Percentiles rank a stretch among this genome's conserved stretches.
Conservation (phyloP, 768 basidiomycete species). For the Daedaleopsis nitida region DNA sequence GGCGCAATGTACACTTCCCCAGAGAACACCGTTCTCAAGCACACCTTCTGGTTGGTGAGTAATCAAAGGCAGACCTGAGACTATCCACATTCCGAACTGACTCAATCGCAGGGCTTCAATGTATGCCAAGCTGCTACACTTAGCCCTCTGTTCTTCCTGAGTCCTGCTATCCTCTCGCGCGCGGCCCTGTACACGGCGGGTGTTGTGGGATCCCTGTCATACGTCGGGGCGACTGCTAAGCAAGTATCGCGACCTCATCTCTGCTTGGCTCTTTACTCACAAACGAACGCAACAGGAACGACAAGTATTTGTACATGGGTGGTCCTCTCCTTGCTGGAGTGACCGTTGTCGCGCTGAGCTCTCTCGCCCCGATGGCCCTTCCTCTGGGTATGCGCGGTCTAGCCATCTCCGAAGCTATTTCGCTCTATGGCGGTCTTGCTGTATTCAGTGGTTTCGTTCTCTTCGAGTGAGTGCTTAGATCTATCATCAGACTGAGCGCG, state of each 20-base stretch:
- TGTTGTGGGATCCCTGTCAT: conserved; percentile 83
- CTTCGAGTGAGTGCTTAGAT: conserved; percentile 62
- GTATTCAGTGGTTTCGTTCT: conserved; percentile 87
- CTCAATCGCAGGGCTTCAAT: conserved; percentile 67
- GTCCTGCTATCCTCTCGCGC: conserved; percentile 80
- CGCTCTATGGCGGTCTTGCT: conserved; percentile 85
- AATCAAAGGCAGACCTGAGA: not conserved
- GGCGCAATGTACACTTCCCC: conserved; percentile 79
- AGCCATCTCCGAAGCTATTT: conserved; percentile 74
- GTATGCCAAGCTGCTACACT: conserved; percentile 84
- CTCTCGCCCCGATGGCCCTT: conserved; percentile 88
- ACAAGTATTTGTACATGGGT: conserved; percentile 84
- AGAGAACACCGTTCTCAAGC: conserved; percentile 74
- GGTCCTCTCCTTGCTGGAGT: conserved; percentile 88
- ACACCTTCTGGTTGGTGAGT: conserved; percentile 78
- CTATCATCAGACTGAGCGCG: too few relatives aligned
- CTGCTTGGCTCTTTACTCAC: not conserved
- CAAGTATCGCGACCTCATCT: conserved; percentile 30
- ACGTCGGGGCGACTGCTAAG: conserved; percentile 87
- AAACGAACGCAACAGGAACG: conserved; percentile 43
- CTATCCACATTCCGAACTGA: conserved; percentile 3
- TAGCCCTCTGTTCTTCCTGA: conserved; percentile 87
- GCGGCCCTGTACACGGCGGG: conserved; percentile 89
- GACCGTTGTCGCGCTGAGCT: conserved; percentile 83
- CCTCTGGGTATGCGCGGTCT: conserved; percentile 79